phyloP scores from a whole-genome alignment of 108 stramenopile species.

The Fragilaria crotonensis region DNA sequence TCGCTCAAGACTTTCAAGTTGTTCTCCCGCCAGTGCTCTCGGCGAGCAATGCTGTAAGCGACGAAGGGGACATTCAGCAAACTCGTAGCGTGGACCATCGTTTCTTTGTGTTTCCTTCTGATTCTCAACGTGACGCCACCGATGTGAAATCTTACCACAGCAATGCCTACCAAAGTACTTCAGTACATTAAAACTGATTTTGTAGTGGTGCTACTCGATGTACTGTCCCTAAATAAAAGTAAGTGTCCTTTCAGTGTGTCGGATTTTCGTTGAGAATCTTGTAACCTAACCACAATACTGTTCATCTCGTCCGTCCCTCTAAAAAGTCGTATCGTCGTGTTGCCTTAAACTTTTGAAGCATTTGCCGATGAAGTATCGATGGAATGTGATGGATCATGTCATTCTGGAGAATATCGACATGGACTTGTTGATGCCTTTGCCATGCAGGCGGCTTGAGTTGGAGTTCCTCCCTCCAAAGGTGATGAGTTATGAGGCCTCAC shows the following conservation, averaged over 20 bases:
- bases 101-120: constrained; percentile 65
- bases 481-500: constrained; percentile 43
- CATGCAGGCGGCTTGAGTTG: constrained; percentile 68
- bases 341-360: constrained; percentile 77
- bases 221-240: constrained; percentile 50
- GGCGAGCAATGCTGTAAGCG: constrained; percentile 26
- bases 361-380: constrained; percentile 64
- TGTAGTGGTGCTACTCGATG: constrained; percentile 20
- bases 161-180: neutral
- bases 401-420: constrained; percentile 67
- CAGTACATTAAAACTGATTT: neutral
- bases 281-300: too few species aligned
- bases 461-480: constrained; percentile 60
- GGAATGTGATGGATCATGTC: constrained; percentile 80
- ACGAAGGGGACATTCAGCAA: constrained; percentile 8
- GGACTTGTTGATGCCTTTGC: constrained; percentile 52
- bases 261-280: neutral
- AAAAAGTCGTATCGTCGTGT: constrained; percentile 31
- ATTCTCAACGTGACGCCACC: constrained; percentile 4
- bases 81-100: constrained; percentile 83
- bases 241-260: too few species aligned
- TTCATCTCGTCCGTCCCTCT: too few species aligned
- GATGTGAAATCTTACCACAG: constrained; percentile 7
- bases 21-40: constrained; percentile 59
- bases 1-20: constrained; percentile 80